Conservation (phyloP, 768 basidiomycete species). For the Naganishia antarctica region DNA sequence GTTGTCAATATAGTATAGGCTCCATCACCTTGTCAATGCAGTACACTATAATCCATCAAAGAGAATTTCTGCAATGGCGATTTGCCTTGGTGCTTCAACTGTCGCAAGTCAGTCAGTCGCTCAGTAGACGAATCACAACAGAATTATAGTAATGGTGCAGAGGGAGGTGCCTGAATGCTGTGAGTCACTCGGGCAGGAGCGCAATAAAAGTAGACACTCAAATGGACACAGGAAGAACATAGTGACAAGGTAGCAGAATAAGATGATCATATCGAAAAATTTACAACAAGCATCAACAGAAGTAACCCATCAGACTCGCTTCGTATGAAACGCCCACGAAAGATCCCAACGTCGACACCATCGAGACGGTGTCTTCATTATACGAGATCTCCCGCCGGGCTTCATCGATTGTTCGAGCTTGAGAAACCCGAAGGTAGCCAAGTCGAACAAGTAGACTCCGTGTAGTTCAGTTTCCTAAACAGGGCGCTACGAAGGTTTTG, state of each 20-base stretch:
- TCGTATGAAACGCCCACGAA: constrained; percentile 30
- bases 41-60: too few relatives aligned
- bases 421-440: constrained; percentile 7
- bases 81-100: too few relatives aligned
- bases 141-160: too few relatives aligned
- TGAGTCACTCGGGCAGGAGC: too few relatives aligned
- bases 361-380: constrained; percentile 18
- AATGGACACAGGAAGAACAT: too few relatives aligned
- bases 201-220: too few relatives aligned
- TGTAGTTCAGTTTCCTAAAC: constrained; percentile 26
- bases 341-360: constrained; percentile 22
- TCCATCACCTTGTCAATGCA: too few relatives aligned
- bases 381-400: constrained; percentile 23
- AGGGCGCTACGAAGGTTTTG: constrained; percentile 29
- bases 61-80: too few relatives aligned
- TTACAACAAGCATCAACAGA: constrained; percentile 1
- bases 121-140: too few relatives aligned
- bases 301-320: constrained; percentile 32
- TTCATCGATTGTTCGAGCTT: constrained; percentile 29
- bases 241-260: too few relatives aligned
- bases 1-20: background rate
- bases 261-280: background rate
- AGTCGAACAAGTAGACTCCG: constrained; percentile 23
- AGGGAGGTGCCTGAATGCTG: too few relatives aligned
- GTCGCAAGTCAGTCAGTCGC: too few relatives aligned